Evolutionary conservation across 2,329 filamentous ascomycete species (phyloP).

Genomic region (Mycosphaerelloides madeirae): DNA sequence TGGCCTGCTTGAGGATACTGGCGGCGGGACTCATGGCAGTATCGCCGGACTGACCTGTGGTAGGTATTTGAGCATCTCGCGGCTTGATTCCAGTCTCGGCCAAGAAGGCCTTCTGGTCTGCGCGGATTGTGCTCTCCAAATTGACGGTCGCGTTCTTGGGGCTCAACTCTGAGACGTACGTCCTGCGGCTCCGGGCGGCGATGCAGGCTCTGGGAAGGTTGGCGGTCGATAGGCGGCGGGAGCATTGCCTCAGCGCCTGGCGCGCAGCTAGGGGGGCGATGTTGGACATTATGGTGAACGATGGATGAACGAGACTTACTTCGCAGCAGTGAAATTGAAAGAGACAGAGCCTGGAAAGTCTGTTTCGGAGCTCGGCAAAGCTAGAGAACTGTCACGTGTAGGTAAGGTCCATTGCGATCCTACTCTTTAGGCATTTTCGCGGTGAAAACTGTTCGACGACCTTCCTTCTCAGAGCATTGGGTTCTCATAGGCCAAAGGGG

Average conservation of each 20-base stretch:
- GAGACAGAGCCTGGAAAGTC: too few species aligned
- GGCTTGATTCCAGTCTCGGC: constrained; percentile 53
- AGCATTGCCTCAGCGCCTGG: constrained; percentile 63
- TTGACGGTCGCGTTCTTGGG: constrained; percentile 74
- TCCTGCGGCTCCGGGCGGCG: constrained; percentile 38
- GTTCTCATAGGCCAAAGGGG: too few species aligned
- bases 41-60: constrained; percentile 55
- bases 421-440: too few species aligned
- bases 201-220: constrained; percentile 38
- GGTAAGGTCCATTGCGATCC: too few species aligned
- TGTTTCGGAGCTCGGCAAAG: too few species aligned
- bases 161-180: constrained; percentile 81
- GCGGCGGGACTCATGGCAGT: constrained; percentile 65
- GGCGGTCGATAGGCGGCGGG: constrained; percentile 44
- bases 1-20: constrained; percentile 85
- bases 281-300: constrained; percentile 38
- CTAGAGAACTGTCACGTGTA: too few species aligned
- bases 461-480: too few species aligned
- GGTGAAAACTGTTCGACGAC: too few species aligned
- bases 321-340: too few species aligned
- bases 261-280: constrained; percentile 64
- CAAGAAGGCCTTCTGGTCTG: constrained; percentile 77
- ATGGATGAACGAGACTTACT: too few species aligned
- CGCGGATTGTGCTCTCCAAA: constrained; percentile 75
- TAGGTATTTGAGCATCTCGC: constrained; percentile 55